Evolutionary conservation across 208 protist genomes (phyloP), one percentile per base, ranked within the genome.

Genomic region (Histomonas meleagridis): DNA sequence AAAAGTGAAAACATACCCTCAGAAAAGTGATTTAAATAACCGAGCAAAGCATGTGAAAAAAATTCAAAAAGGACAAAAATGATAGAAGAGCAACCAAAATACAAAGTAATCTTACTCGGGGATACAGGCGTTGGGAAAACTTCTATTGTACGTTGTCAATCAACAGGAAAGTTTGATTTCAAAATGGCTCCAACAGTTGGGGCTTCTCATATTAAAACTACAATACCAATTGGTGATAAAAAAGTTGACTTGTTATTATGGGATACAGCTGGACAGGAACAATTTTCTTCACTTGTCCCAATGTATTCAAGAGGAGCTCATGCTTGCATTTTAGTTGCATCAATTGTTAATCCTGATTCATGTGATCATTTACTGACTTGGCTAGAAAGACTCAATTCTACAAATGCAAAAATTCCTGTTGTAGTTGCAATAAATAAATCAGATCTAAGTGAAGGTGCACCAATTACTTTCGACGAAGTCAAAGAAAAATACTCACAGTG

Each of bases 61-160:
- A n/a, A n/a, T n/a, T n/a, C n/a, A n/a, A n/a, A n/a, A n/a, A n/a
- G n/a, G n/a, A n/a, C n/a, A n/a, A n/a, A n/a, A n/a, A n/a, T n/a
- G n/a, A n/a, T n/a, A n/a, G n/a, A n/a, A n/a, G n/a, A n/a, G n/a
- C n/a, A n/a, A n/a, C 53, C 70, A 49, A 57, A 40, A 51, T 86
- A 40, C 28, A 86, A 86, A 49, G 14, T 86, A 3, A 86, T 86
- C 38, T 26, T 86, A 7, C 76, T 86, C 1, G 76, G 76, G 4
- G 76, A 86, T 86, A 86, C 40, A 21, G 76, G 76, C 38, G 76
- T 86, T 38, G 76, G 76, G 9, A 86, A 86, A 55, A 86, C 76
- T 2, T 86, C 76, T 26, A 40, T 86, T 32, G 76, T 40, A 32
- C 23, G 51, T 49, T 32, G 46, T 9, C 76, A 86, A 55, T 86